Conservation (phyloP, 345 rosid species). For the Acer yangbiense region DNA sequence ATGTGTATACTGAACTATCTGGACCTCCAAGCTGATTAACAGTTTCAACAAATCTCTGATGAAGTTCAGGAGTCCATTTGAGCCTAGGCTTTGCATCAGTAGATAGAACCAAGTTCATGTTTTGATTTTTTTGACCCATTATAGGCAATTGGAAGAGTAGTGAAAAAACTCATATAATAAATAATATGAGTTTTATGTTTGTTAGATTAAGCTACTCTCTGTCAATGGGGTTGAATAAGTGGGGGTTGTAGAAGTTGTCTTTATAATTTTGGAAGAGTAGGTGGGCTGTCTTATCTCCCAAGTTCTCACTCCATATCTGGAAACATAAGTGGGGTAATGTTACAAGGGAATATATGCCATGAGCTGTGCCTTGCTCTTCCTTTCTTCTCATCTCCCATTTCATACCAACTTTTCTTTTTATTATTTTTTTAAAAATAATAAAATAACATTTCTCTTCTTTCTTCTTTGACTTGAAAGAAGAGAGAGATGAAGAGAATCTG, state of each 20-base stretch:
- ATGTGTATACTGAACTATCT: conserved; percentile 59
- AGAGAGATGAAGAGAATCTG: conserved; percentile 43
- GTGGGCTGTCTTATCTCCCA: conserved; percentile 38
- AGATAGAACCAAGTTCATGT: conserved; percentile 76
- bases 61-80: conserved; percentile 96
- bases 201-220: conserved; percentile 17
- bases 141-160: conserved; percentile 17
- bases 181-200: conserved; percentile 10
- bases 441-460: conserved; percentile 26
- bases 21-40: conserved; percentile 86
- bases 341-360: conserved; percentile 79
- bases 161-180: conserved; percentile 23
- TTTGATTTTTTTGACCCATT: conserved; percentile 53
- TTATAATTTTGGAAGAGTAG: conserved; percentile 45
- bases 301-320: conserved; percentile 74
- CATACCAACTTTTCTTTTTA: conserved; percentile 30
- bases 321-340: conserved; percentile 74
- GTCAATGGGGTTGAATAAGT: conserved; percentile 20
- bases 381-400: conserved; percentile 41
- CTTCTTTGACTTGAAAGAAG: conserved; percentile 53
- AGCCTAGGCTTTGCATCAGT: conserved; percentile 95
- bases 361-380: conserved; percentile 51
- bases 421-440: conserved; percentile 12
- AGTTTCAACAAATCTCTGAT: conserved; percentile 77
- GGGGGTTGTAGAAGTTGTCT: conserved; percentile 32